A percentile compares a stretch with the other conserved stretches of the same genome.
These are phyloP conservation scores for Suillus americanus DNA, from an alignment of 768 basidiomycete genomes.

Conservation along the genomic window DNA sequence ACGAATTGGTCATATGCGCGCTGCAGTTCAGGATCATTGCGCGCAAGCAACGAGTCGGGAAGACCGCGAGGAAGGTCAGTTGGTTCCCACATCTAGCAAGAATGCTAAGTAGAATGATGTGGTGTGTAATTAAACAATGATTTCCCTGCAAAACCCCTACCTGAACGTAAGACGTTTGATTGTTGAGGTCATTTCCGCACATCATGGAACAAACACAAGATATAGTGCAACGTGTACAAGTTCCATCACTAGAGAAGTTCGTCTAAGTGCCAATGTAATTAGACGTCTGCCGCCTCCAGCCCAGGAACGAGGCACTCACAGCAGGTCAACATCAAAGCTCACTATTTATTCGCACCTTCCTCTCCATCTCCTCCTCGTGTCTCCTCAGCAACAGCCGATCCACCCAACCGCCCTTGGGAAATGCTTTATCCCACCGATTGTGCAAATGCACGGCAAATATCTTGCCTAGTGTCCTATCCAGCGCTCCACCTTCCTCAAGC, in stretches of 20 bases:
- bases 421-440: constrained; percentile 92
- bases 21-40: too few relatives aligned
- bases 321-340: background rate
- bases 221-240: background rate
- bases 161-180: background rate
- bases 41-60: too few relatives aligned
- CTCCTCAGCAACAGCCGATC: constrained; percentile 68
- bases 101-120: background rate
- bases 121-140: background rate
- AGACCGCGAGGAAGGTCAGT: too few relatives aligned
- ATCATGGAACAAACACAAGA: background rate
- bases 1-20: too few relatives aligned
- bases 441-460: constrained; percentile 92
- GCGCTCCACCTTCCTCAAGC: constrained; percentile 57
- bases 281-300: background rate
- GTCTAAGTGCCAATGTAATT: background rate
- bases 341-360: background rate
- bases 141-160: background rate
- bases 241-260: background rate
- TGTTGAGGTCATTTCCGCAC: background rate
- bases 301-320: background rate
- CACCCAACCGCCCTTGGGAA: constrained; percentile 88
- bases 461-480: constrained; percentile 61
- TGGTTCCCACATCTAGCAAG: too few relatives aligned
- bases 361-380: constrained; percentile 47